Conservation (phyloP, 345 rosid genomes). For the Lenwebbia sp. region DNA sequence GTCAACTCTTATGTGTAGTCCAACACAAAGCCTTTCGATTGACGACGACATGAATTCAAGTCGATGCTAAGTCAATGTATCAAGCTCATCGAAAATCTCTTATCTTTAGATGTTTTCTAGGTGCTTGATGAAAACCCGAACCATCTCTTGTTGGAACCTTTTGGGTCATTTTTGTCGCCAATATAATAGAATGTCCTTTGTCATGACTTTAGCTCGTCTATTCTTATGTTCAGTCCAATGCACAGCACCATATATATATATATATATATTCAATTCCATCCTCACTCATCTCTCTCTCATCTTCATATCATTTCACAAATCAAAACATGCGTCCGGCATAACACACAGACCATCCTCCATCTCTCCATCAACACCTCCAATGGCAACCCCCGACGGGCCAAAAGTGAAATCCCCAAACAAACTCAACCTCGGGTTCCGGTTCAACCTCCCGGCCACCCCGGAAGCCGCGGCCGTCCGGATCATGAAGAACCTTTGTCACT, state of each 20-base stretch:
- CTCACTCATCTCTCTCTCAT: not conserved
- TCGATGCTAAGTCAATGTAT: too few species aligned
- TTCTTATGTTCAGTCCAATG: not conserved
- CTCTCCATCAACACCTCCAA: not conserved
- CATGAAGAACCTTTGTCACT: slow-evolving; percentile 3
- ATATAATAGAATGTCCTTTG: too few species aligned
- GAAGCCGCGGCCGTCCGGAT: slow-evolving; percentile 7
- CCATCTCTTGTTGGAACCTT: too few species aligned
- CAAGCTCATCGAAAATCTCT: too few species aligned
- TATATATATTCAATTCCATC: not conserved
- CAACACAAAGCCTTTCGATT: not conserved
- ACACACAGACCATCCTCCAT: not conserved
- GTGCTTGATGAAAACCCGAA: too few species aligned
- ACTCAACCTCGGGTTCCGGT: not conserved
- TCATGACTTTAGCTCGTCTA: too few species aligned
- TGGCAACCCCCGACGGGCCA: not conserved
- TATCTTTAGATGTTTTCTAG: too few species aligned
- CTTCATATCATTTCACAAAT: not conserved
- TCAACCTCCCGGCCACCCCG: not conserved
- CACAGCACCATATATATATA: not conserved
- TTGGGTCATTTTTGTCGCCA: too few species aligned
- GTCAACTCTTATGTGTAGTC: not conserved
- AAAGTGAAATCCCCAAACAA: not conserved
- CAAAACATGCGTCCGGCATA: not conserved
- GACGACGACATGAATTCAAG: too few species aligned